A percentile compares a stretch with the other conserved stretches of the same genome.
Evolutionary conservation across 2,329 filamentous ascomycete species (phyloP).

Genomic region (Colletotrichum theobromicola): DNA sequence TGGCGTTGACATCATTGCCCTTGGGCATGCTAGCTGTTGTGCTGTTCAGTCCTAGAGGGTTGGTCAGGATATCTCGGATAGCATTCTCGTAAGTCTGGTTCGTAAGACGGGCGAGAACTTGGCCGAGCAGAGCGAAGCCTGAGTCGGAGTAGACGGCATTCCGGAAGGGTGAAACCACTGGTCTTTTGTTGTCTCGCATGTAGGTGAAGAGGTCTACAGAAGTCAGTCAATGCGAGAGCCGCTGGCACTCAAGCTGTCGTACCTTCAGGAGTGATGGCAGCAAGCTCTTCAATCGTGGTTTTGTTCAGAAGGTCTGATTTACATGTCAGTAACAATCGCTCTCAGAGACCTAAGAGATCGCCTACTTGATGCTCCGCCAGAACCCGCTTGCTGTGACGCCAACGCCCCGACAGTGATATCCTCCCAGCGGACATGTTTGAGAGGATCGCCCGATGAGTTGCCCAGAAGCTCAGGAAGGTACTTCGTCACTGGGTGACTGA

Average conservation of each 20-base stretch:
- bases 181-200: neutral
- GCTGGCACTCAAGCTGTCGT: neutral
- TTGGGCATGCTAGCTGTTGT: neutral
- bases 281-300: neutral
- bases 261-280: neutral
- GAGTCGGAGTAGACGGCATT: slow-evolving; percentile 5
- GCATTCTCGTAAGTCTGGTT: neutral
- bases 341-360: neutral
- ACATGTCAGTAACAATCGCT: neutral
- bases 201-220: neutral
- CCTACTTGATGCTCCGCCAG: neutral
- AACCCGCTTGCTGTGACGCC: slow-evolving; percentile 25
- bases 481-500: slow-evolving; percentile 28
- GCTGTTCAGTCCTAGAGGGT: slow-evolving; percentile 7
- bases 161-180: neutral
- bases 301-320: neutral
- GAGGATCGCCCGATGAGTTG: neutral
- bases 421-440: slow-evolving; percentile 19
- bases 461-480: slow-evolving; percentile 29
- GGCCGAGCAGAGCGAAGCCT: neutral
- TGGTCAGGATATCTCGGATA: neutral
- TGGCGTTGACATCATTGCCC: neutral
- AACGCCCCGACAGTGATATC: slow-evolving; percentile 27
- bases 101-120: neutral
- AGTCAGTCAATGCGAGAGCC: neutral